phyloP scores from a whole-genome alignment of 129 eudicot species.

The Sambucus nigra region DNA sequence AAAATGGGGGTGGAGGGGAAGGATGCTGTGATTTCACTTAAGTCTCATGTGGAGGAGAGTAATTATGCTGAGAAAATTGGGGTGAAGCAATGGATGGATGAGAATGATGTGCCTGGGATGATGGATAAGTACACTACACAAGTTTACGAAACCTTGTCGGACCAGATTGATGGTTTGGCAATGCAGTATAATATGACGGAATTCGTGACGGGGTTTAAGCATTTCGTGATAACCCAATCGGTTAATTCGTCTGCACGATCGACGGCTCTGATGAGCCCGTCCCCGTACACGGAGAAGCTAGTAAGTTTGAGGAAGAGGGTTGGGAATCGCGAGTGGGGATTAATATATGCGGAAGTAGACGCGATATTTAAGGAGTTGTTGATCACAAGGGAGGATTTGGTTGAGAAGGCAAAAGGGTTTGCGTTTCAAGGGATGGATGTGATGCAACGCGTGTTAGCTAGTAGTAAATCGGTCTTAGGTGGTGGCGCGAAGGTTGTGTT shows the following conservation, averaged over 20 bases:
- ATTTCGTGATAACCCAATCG: slow-evolving; percentile 46
- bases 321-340: slow-evolving; percentile 66
- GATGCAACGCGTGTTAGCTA: slow-evolving; percentile 62
- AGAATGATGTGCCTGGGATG: slow-evolving; percentile 84
- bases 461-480: slow-evolving; percentile 67
- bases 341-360: slow-evolving; percentile 63
- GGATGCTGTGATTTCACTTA: slow-evolving; percentile 74
- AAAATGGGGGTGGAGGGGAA: slow-evolving; percentile 86
- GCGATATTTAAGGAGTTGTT: slow-evolving; percentile 48
- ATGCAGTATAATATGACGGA: slow-evolving; percentile 85
- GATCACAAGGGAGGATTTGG: slow-evolving; percentile 51
- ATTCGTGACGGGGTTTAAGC: slow-evolving; percentile 65
- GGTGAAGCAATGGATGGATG: slow-evolving; percentile 83
- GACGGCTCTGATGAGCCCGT: slow-evolving; percentile 42
- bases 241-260: slow-evolving; percentile 33
- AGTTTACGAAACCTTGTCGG: slow-evolving; percentile 64
- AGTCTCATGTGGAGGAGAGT: slow-evolving; percentile 64
- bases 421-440: slow-evolving; percentile 86
- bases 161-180: slow-evolving; percentile 77
- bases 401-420: slow-evolving; percentile 68
- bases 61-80: slow-evolving; percentile 86
- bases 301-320: slow-evolving; percentile 51
- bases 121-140: slow-evolving; percentile 62
- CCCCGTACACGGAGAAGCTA: slow-evolving; percentile 59
- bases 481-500: slow-evolving; percentile 70